A percentile compares a stretch with the other conserved stretches of the same genome.
These are phyloP conservation scores for Pseudisothecium myosuroides DNA, from an alignment of 225 moss, liverwort and hornwort genomes.

Conservation along the genomic window DNA sequence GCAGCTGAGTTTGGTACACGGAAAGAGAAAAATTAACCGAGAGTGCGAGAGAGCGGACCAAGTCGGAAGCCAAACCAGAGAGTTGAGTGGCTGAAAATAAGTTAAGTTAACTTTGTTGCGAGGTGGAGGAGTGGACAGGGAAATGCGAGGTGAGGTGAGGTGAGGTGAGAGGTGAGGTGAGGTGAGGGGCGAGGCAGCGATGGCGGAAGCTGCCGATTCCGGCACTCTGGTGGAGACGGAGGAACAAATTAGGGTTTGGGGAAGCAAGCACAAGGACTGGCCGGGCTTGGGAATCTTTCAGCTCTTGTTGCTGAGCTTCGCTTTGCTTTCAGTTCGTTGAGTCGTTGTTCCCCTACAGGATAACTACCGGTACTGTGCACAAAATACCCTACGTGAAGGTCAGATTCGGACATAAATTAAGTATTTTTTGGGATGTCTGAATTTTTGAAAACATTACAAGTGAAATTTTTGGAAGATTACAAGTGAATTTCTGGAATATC, in stretches of 20 bases:
- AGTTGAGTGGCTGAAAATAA: neutral
- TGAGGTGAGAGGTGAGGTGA: too few relatives aligned
- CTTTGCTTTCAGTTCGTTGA: neutral
- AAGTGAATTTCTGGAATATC: too few relatives aligned
- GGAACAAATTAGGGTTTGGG: neutral
- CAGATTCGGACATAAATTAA: too few relatives aligned
- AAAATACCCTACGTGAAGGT: too few relatives aligned
- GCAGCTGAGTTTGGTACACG: neutral
- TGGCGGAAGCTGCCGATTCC: neutral
- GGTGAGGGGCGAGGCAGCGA: neutral
- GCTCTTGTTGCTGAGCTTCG: neutral
- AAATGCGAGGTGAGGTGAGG: too few relatives aligned
- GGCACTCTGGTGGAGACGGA: neutral
- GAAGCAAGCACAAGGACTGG: too few relatives aligned
- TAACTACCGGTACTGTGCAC: too few relatives aligned
- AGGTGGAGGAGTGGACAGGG: neutral
- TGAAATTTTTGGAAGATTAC: too few relatives aligned
- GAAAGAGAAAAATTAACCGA: neutral
- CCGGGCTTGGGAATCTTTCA: neutral
- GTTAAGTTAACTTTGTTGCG: neutral
- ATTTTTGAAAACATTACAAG: too few relatives aligned
- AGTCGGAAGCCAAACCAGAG: neutral
- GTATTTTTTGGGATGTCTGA: too few relatives aligned
- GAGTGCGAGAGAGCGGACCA: neutral
- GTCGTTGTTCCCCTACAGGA: neutral